Evolutionary conservation across 2,329 filamentous ascomycete species (phyloP).

Genomic region (Calonectria hongkongensis): DNA sequence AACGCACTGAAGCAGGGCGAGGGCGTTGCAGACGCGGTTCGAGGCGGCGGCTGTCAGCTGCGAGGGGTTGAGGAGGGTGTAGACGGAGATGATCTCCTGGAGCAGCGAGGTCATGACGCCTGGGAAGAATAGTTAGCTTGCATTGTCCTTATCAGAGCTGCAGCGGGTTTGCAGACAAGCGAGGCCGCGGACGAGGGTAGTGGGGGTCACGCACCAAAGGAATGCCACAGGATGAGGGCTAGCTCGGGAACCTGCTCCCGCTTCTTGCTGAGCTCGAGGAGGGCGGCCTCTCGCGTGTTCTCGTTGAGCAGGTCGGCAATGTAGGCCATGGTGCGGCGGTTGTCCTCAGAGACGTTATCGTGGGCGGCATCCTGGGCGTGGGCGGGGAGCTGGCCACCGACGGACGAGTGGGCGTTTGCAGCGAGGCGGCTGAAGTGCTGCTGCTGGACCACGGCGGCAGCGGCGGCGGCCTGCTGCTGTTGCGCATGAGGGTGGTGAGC

Average conservation of each 20-base stretch:
- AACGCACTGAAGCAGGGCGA: slow-evolving; percentile 96
- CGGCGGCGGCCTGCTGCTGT: slow-evolving; percentile 67
- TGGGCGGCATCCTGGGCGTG: slow-evolving; percentile 74
- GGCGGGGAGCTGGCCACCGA: slow-evolving; percentile 63
- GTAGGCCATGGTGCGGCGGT: slow-evolving; percentile 92
- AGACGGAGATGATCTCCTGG: slow-evolving; percentile 99
- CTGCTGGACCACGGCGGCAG: slow-evolving; percentile 68
- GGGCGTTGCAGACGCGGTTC: slow-evolving; percentile 97
- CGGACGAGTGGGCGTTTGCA: slow-evolving; percentile 74
- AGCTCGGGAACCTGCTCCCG: slow-evolving; percentile 97
- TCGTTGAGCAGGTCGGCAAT: slow-evolving; percentile 94
- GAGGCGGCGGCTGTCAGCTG: slow-evolving; percentile 98
- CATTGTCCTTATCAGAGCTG: background rate
- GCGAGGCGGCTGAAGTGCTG: slow-evolving; percentile 85
- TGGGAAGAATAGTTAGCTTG: slow-evolving; percentile 61
- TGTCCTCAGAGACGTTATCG: slow-evolving; percentile 89
- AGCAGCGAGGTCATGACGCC: slow-evolving; percentile 98
- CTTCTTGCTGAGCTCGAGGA: slow-evolving; percentile 98
- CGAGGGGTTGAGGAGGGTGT: slow-evolving; percentile 95
- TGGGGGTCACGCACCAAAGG: slow-evolving; percentile 82
- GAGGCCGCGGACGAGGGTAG: slow-evolving; percentile 21
- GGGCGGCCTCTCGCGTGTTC: slow-evolving; percentile 88
- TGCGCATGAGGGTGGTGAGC: slow-evolving; percentile 76
- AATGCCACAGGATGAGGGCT: slow-evolving; percentile 97
- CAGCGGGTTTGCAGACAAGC: background rate